These are phyloP conservation scores for Echria macrotheca DNA, from an alignment of 495 filamentous ascomycete species.

Conservation along the genomic window DNA sequence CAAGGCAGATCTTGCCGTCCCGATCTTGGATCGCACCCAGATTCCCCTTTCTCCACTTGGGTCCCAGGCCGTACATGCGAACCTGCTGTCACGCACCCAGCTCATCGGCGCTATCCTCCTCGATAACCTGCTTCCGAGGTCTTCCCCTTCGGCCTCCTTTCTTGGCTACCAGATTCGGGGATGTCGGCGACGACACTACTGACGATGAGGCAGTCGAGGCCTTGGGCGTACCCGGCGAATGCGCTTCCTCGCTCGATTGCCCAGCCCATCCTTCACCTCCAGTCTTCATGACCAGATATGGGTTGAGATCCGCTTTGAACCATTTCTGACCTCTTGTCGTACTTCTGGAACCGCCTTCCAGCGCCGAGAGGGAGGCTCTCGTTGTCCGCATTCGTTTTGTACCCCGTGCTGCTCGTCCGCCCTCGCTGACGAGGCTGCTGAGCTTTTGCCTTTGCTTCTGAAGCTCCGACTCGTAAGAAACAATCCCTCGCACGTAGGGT, in stretches of 20 bases:
- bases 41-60: no score
- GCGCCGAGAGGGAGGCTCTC: constrained; percentile 70
- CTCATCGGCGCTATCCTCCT: constrained; percentile 19
- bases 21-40: no score
- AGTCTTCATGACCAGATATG: constrained; percentile 57
- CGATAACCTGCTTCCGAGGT: constrained; percentile 15
- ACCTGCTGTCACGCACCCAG: no score
- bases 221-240: background rate
- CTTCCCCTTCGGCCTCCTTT: constrained; percentile 1
- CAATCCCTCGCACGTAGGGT: constrained; percentile 77
- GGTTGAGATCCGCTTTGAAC: constrained; percentile 65
- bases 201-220: no score
- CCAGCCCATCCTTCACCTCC: constrained; percentile 61
- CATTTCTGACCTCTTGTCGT: constrained; percentile 70
- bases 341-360: constrained; percentile 72
- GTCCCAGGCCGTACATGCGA: no score
- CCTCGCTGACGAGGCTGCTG: constrained; percentile 54
- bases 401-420: constrained; percentile 39
- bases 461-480: constrained; percentile 64
- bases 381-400: constrained; percentile 70
- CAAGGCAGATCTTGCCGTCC: no score
- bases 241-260: constrained; percentile 24
- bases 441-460: constrained; percentile 60
- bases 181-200: constrained; percentile 4
- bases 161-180: constrained; percentile 4